These are phyloP conservation scores for thale cress (Arabidopsis thaliana) DNA, from an alignment of 345 rosid species.

Conservation along the genomic window TAIR10.1 NC_003070.9:7789001-7789500, in stretches of 20 bases:
- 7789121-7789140: neutral
- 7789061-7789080: neutral
- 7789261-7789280: conserved; percentile 29
- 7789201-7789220: conserved; percentile 34
- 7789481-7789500: conserved; percentile 26
- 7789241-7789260: conserved; percentile 12
- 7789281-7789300: conserved; percentile 19
- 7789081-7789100: neutral
- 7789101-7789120: too few species aligned
- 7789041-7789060: too few species aligned
- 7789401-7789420: conserved; percentile 26
- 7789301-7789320: conserved; percentile 15
- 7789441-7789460: neutral
- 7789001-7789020: too few species aligned
- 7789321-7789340: conserved; percentile 33
- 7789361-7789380: conserved; percentile 30
- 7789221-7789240: conserved; percentile 32
- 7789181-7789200: conserved; percentile 33
- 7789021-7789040: too few species aligned
- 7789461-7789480: conserved; percentile 8
- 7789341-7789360: conserved; percentile 11
- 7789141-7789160: conserved; percentile 27
- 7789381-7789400: conserved; percentile 38
- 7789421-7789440: neutral
- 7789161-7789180: neutral